These are phyloP conservation scores for Ramaria rubella DNA, from an alignment of 768 basidiomycete species.

Conservation along the genomic window DNA sequence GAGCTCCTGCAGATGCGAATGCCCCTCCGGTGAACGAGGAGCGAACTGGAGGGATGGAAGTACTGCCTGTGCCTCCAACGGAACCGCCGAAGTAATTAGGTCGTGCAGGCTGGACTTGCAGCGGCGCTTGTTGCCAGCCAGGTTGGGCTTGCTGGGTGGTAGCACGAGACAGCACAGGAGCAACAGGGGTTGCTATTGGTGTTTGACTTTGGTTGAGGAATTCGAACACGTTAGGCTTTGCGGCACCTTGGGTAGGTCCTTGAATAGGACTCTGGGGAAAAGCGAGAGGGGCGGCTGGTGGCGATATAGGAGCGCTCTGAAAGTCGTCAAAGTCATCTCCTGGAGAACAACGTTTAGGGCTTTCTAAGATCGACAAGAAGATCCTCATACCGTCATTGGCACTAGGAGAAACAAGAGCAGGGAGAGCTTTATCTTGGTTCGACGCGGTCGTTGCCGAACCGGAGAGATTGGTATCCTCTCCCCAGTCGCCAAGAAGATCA, in stretches of 20 bases:
- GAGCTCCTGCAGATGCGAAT: constrained; percentile 24
- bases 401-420: constrained; percentile 34
- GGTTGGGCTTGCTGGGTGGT: neutral
- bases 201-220: constrained; percentile 4
- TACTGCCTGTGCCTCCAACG: constrained; percentile 2
- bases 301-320: constrained; percentile 57
- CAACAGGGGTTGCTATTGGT: constrained; percentile 4
- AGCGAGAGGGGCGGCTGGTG: constrained; percentile 37
- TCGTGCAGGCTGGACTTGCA: constrained; percentile 16
- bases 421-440: constrained; percentile 48
- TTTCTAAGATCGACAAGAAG: neutral
- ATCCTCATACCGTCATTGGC: constrained; percentile 18
- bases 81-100: constrained; percentile 8
- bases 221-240: constrained; percentile 7
- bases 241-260: constrained; percentile 13
- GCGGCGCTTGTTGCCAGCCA: constrained; percentile 6
- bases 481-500: constrained; percentile 74
- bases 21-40: constrained; percentile 11
- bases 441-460: constrained; percentile 27
- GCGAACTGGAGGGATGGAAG: constrained; percentile 9
- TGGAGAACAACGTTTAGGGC: neutral
- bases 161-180: constrained; percentile 7
- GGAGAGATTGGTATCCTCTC: constrained; percentile 44
- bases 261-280: constrained; percentile 36
- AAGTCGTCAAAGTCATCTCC: constrained; percentile 88